Evolutionary conservation across 2,329 filamentous ascomycete species (phyloP).

Genomic region (Pestalotiopsis sp.): DNA sequence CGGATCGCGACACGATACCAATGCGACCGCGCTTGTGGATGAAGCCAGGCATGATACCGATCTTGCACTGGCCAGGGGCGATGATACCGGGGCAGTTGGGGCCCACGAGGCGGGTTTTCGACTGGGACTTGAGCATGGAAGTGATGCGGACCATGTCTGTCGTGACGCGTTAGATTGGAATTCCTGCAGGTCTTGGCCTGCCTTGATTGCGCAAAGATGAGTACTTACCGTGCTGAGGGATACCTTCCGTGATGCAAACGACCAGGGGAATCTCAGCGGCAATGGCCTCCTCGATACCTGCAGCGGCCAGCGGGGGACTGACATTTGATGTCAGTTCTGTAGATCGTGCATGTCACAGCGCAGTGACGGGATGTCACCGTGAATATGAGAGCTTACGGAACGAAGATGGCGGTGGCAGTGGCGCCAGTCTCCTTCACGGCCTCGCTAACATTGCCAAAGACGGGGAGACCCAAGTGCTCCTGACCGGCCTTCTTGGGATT

Average conservation of each 20-base stretch:
- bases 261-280: conserved; percentile 90
- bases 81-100: conserved; percentile 99
- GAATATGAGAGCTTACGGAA: conserved; percentile 69
- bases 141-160: conserved; percentile 99
- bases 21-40: conserved; percentile 99
- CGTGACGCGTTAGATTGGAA: conserved; percentile 5
- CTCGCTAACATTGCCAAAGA: conserved; percentile 88
- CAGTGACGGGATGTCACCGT: not conserved
- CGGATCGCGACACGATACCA: conserved; percentile 97
- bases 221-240: conserved; percentile 83
- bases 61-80: conserved; percentile 95
- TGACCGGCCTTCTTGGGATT: conserved; percentile 98
- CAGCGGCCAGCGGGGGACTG: conserved; percentile 87
- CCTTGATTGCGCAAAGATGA: conserved; percentile 3
- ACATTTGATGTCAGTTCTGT: conserved; percentile 3
- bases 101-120: conserved; percentile 93
- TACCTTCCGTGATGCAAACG: conserved; percentile 98
- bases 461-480: conserved; percentile 86
- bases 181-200: conserved; percentile 9
- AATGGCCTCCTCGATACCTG: conserved; percentile 96
- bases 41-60: conserved; percentile 99
- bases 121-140: conserved; percentile 95
- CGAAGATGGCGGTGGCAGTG: conserved; percentile 91
- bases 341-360: conserved; percentile 19
- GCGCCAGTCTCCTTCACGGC: conserved; percentile 90